A percentile compares a stretch with the other conserved stretches of the same genome.
phyloP scores from a whole-genome alignment of 2,329 filamentous ascomycete species.

The Fusarium mangiferae region DNA sequence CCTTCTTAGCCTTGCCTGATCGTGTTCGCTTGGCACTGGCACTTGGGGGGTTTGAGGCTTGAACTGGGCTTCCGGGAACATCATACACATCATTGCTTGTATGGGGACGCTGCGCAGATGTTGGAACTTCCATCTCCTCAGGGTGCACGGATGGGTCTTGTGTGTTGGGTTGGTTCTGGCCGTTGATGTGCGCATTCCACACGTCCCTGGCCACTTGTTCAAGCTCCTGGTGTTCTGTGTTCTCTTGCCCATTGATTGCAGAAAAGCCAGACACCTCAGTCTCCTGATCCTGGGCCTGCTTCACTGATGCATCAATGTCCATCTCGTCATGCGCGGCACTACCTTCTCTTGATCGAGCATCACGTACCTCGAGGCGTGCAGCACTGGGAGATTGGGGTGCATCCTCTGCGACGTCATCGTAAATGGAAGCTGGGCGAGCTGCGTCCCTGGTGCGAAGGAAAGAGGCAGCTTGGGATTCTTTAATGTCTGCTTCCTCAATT shows the following conservation, averaged over 20 bases:
- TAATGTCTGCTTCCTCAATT: conserved; percentile 5
- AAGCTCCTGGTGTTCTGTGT: conserved; percentile 38
- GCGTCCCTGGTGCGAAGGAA: conserved; percentile 28
- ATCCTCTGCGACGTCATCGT: conserved; percentile 32
- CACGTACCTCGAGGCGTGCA: conserved; percentile 41
- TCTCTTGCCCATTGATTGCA: conserved; percentile 10
- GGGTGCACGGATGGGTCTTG: conserved; percentile 17
- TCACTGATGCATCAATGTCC: conserved; percentile 37
- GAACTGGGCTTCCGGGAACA: conserved; percentile 39
- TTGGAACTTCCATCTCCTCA: conserved; percentile 24
- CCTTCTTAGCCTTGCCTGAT: conserved; percentile 57
- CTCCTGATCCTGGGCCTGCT: conserved; percentile 10
- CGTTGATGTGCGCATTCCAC: conserved; percentile 49
- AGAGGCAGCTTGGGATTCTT: conserved; percentile 14
- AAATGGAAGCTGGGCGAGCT: conserved; percentile 27
- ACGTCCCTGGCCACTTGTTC: conserved; percentile 49
- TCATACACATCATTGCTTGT: conserved; percentile 40
- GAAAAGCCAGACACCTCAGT: conserved; percentile 13
- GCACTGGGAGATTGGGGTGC: conserved; percentile 44
- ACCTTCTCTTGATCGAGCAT: conserved; percentile 44
- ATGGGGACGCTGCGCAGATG: conserved; percentile 32
- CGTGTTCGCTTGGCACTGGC: conserved; percentile 43
- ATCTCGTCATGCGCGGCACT: conserved; percentile 40
- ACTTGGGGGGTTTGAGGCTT: conserved; percentile 35
- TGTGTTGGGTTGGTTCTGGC: conserved; percentile 36